Evolutionary conservation across 2,329 filamentous ascomycete genomes (phyloP).

Genomic region (Alternaria rosae): DNA sequence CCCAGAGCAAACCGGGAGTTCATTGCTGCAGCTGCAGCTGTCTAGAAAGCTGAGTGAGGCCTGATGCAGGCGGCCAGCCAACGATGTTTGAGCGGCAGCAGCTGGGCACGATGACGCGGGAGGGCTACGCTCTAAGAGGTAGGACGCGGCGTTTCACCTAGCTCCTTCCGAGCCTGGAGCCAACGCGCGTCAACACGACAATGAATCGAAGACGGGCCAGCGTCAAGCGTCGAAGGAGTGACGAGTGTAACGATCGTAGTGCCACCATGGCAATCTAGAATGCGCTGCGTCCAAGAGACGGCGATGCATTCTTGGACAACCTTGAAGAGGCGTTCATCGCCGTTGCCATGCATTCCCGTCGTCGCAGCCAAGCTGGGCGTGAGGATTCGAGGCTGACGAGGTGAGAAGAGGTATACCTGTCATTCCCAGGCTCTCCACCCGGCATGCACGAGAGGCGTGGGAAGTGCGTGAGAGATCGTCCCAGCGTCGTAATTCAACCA

Average conservation of each 20-base stretch:
- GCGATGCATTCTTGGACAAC: not conserved
- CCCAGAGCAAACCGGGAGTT: not conserved
- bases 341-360: not conserved
- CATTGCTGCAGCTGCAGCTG: not conserved
- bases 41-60: not conserved
- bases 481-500: slow-evolving; percentile 2
- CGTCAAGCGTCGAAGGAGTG: not conserved
- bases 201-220: slow-evolving; percentile 1
- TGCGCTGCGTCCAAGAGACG: not conserved
- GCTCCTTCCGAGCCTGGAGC: slow-evolving; percentile 24
- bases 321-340: not conserved
- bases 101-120: slow-evolving; percentile 15
- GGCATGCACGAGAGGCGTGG: slow-evolving; percentile 2
- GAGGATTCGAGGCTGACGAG: not conserved
- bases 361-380: not conserved
- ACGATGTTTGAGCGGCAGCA: not conserved
- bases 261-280: not conserved
- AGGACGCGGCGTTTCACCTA: slow-evolving; percentile 25
- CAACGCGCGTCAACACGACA: slow-evolving; percentile 17
- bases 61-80: slow-evolving; percentile 1
- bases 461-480: not conserved
- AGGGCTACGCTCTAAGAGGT: slow-evolving; percentile 13
- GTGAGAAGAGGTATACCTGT: not conserved
- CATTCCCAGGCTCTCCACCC: not conserved
- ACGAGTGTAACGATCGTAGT: not conserved